A percentile compares a stretch with the other conserved stretches of the same genome.
These are phyloP conservation scores for Saccharomycopsis fodiens DNA, from an alignment of 805 yeast genomes.

Conservation along the genomic window DNA sequence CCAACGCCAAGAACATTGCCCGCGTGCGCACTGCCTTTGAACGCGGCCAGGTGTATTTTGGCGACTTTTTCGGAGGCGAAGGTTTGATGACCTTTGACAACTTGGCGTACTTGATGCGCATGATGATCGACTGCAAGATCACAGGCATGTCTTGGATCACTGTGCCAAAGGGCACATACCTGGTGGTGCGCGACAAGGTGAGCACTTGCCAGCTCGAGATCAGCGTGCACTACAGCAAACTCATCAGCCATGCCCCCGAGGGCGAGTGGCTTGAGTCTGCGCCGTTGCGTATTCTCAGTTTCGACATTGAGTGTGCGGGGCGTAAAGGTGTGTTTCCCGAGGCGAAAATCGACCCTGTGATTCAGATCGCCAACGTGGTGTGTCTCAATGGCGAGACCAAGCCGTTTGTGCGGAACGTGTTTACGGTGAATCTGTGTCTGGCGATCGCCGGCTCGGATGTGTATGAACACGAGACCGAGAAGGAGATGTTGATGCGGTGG, in stretches of 20 bases:
- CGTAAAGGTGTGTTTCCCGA: conserved; percentile 96
- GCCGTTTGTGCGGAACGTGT: conserved; percentile 91
- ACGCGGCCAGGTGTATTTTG: conserved; percentile 63
- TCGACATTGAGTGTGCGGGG: conserved; percentile 98
- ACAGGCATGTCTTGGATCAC: conserved; percentile 98
- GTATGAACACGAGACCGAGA: conserved; percentile 64
- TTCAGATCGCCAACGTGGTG: conserved; percentile 95
- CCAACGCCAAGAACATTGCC: conserved; percentile 58
- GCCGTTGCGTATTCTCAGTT: conserved; percentile 85
- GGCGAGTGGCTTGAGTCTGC: conserved; percentile 93
- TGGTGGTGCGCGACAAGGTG: conserved; percentile 35
- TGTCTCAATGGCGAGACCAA: conserved; percentile 72
- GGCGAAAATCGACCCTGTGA: conserved; percentile 86
- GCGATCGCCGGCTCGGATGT: conserved; percentile 93
- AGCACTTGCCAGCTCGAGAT: conserved; percentile 88
- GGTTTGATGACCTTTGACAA: conserved; percentile 75
- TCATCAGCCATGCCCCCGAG: conserved; percentile 78
- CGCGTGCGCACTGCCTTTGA: conserved; percentile 77
- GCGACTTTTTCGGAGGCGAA: conserved; percentile 51
- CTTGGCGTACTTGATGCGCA: conserved; percentile 72
- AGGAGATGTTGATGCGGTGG: conserved; percentile 82
- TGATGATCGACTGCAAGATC: conserved; percentile 88
- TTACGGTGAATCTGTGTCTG: conserved; percentile 85
- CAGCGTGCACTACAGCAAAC: conserved; percentile 53
- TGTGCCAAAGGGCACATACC: conserved; percentile 68